These are phyloP conservation scores for Lagenaria siceraria DNA, from an alignment of 306 rosid genomes.

Conservation along the genomic window DNA sequence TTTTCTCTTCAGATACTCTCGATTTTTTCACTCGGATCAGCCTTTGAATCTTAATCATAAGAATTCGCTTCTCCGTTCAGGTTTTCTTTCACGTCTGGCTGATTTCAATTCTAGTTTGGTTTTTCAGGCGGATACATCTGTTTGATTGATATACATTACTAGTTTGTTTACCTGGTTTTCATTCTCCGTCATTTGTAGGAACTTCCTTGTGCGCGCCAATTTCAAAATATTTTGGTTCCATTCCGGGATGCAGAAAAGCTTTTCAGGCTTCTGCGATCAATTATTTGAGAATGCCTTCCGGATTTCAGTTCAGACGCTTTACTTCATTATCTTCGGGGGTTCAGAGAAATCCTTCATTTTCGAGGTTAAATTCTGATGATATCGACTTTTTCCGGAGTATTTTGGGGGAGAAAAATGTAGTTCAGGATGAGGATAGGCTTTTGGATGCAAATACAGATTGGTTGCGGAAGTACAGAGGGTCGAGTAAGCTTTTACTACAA, in stretches of 20 bases:
- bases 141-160: not conserved
- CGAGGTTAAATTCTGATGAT: constrained; percentile 53
- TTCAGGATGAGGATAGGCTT: constrained; percentile 74
- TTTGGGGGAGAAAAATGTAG: constrained; percentile 61
- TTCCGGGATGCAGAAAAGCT: constrained; percentile 13
- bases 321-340: constrained; percentile 30
- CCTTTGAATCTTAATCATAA: constrained; percentile 5
- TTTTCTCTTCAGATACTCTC: constrained; percentile 21
- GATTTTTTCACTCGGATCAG: constrained; percentile 12
- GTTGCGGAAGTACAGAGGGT: constrained; percentile 77
- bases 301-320: constrained; percentile 23
- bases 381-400: constrained; percentile 48
- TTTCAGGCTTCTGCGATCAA: constrained; percentile 1
- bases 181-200: not conserved
- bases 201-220: not conserved
- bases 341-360: constrained; percentile 47
- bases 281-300: constrained; percentile 10
- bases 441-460: constrained; percentile 67
- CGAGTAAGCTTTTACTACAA: constrained; percentile 60
- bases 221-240: not conserved
- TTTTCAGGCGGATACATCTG: not conserved
- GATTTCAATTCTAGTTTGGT: not conserved
- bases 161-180: not conserved
- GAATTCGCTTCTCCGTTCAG: constrained; percentile 15
- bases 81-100: not conserved